Base-by-base conservation (phyloP, 805 yeast genomes). In the Candida broadrunensis region DNA sequence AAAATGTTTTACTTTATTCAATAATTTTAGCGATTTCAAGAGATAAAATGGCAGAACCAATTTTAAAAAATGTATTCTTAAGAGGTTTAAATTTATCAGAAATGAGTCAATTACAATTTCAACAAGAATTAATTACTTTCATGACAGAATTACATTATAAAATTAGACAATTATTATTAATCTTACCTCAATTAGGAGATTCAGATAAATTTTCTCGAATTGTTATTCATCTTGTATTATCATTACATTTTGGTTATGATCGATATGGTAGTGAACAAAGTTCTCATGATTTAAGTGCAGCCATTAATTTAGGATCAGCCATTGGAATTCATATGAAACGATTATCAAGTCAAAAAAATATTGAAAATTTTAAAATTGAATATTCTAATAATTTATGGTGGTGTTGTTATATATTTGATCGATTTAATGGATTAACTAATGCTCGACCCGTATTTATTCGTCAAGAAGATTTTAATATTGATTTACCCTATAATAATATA, bases 331-430 rank as follows among this genome's bases (percentile, higher is more conserved):
- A 61, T 37, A 55, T 55, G 58, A 58, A 56, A 39, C 42, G 54
- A 1, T 21, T 29, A 6, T 38, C 40, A 37, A 14, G 9, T 29
- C 42, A 45, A 35, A 18, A 37, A 14, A 36, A 14, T 24, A 25
- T 40, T 16, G 47, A 47, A 25, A 36, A 38, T 32, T 32, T 42
- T 23, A 31, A 43, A 11, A 43, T 40, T 4, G 43, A 40, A 3
- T 58, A 60, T 35, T 45, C 56, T 14, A 48, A 56, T 13, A 50
- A 56, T 31, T 43, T 65, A 15, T 65, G 68, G 66, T 65, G 70
- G 70, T 47, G 55, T 33, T 51, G 64, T 34, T 64, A 51, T 39
- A 43, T 63, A 3, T 42, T 65, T 33, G 72, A 65, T 44, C 43
- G 67, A 17, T 56, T 62, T 45, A 63, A 55, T 43, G 66, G 60